phyloP scores from a whole-genome alignment of 2,329 filamentous ascomycete genomes.

The Davidsoniella virescens region DNA sequence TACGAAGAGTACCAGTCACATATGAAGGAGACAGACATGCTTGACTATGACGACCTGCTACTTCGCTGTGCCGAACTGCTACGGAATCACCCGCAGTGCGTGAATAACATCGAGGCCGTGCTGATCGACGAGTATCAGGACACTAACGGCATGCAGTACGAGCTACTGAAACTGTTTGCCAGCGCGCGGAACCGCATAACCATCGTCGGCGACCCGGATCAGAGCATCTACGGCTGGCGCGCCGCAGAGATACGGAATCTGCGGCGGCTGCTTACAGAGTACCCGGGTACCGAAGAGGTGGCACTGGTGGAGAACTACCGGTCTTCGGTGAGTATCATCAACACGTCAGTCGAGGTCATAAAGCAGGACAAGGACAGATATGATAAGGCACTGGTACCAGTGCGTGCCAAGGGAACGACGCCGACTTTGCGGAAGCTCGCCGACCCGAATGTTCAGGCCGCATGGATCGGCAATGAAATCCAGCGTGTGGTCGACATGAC shows the following conservation, averaged over 20 bases:
- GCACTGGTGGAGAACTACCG: slow-evolving; percentile 89
- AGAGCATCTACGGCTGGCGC: slow-evolving; percentile 94
- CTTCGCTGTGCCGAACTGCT: slow-evolving; percentile 70
- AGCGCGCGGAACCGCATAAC: slow-evolving; percentile 61
- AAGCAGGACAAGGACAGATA: slow-evolving; percentile 75
- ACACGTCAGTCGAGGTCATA: slow-evolving; percentile 68
- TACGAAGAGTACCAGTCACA: slow-evolving; percentile 67
- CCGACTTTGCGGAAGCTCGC: slow-evolving; percentile 67
- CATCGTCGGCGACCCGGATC: slow-evolving; percentile 89
- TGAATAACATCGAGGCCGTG: slow-evolving; percentile 77
- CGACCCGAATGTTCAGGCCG: slow-evolving; percentile 55
- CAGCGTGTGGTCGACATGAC: slow-evolving; percentile 53
- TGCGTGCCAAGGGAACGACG: slow-evolving; percentile 61
- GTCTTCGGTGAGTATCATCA: slow-evolving; percentile 71
- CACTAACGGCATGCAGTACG: slow-evolving; percentile 88
- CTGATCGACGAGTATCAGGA: slow-evolving; percentile 97
- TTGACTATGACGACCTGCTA: slow-evolving; percentile 91
- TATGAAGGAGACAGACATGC: slow-evolving; percentile 57
- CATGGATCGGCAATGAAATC: slow-evolving; percentile 80
- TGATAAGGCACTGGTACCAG: slow-evolving; percentile 61
- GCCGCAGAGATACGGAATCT: slow-evolving; percentile 87
- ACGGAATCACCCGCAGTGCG: slow-evolving; percentile 55
- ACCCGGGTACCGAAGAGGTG: slow-evolving; percentile 62
- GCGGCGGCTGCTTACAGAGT: slow-evolving; percentile 58
- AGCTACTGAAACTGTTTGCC: slow-evolving; percentile 79